phyloP scores from a whole-genome alignment of 768 basidiomycete species.

The Mycena leptocephala region DNA sequence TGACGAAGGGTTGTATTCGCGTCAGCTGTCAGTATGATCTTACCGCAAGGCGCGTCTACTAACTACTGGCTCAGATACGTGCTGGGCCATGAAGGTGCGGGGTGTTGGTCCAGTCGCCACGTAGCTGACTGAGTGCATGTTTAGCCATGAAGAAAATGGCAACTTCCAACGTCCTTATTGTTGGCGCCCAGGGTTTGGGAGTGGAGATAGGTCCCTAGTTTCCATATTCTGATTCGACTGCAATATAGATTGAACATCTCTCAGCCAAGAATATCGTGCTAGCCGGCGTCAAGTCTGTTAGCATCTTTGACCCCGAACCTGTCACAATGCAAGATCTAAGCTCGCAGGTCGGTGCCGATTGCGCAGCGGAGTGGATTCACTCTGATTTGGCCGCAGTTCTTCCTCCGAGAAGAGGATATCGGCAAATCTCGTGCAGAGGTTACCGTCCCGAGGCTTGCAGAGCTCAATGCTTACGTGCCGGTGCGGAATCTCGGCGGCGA shows the following conservation, averaged over 20 bases:
- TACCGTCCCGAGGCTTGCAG: constrained; percentile 88
- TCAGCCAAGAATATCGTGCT: constrained; percentile 95
- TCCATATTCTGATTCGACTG: not conserved
- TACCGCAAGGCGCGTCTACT: too few species aligned
- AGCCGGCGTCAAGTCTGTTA: constrained; percentile 98
- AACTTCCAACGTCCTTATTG: constrained; percentile 92
- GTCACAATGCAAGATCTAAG: constrained; percentile 91
- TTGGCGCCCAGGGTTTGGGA: constrained; percentile 93
- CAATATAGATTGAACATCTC: constrained; percentile 7
- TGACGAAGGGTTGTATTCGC: constrained; percentile 95
- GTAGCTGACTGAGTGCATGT: not conserved
- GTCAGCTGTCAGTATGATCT: constrained; percentile 84
- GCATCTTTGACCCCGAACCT: constrained; percentile 93
- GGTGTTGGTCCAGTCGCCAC: not conserved
- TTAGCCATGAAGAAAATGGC: constrained; percentile 99
- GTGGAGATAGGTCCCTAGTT: constrained; percentile 84
- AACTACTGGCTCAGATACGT: constrained; percentile 77
- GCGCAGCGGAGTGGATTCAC: constrained; percentile 27
- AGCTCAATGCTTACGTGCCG: constrained; percentile 97
- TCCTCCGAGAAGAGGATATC: constrained; percentile 89
- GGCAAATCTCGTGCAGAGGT: constrained; percentile 92
- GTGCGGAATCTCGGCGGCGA: constrained; percentile 87
- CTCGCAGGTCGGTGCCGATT: constrained; percentile 76
- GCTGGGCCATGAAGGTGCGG: constrained; percentile 93
- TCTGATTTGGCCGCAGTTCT: constrained; percentile 77